Percentiles rank a stretch among this genome's conserved stretches.
These are phyloP conservation scores for Carex littledalei DNA, from an alignment of 176 grass and related monocot species.

Conservation along the genomic window DNA sequence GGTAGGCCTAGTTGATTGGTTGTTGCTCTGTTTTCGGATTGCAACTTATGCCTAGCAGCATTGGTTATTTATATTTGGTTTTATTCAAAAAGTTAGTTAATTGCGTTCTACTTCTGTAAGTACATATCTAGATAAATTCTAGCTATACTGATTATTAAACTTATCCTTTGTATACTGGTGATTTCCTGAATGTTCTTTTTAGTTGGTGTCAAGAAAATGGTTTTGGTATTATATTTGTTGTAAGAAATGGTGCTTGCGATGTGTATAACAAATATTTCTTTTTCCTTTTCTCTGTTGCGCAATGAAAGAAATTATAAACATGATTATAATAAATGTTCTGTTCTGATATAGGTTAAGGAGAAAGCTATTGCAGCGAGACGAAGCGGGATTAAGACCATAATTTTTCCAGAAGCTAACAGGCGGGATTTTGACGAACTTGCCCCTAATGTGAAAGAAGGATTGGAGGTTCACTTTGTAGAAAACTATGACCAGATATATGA, in stretches of 20 bases:
- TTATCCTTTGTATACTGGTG: neutral
- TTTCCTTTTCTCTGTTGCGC: neutral
- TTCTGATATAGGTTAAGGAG: constrained; percentile 89
- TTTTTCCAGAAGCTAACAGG: constrained; percentile 86
- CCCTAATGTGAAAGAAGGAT: constrained; percentile 84
- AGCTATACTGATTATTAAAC: neutral
- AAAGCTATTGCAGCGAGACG: constrained; percentile 89
- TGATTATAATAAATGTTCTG: neutral
- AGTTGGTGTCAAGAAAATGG: neutral
- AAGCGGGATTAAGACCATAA: constrained; percentile 69
- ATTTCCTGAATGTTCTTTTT: neutral
- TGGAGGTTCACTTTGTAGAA: constrained; percentile 87
- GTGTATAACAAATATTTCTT: neutral
- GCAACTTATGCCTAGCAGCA: neutral
- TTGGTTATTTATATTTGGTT: neutral
- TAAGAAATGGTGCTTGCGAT: neutral
- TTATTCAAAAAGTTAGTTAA: neutral
- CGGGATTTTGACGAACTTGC: constrained; percentile 90
- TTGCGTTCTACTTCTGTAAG: neutral
- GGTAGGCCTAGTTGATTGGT: neutral
- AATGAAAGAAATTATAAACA: neutral
- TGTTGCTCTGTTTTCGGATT: neutral
- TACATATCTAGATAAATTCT: neutral
- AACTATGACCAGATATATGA: constrained; percentile 64
- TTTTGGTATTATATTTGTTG: neutral